A percentile compares a stretch with the other conserved stretches of the same genome.
Conservation (phyloP, 148 eudicot species). For the Rhododendron vialii region DNA sequence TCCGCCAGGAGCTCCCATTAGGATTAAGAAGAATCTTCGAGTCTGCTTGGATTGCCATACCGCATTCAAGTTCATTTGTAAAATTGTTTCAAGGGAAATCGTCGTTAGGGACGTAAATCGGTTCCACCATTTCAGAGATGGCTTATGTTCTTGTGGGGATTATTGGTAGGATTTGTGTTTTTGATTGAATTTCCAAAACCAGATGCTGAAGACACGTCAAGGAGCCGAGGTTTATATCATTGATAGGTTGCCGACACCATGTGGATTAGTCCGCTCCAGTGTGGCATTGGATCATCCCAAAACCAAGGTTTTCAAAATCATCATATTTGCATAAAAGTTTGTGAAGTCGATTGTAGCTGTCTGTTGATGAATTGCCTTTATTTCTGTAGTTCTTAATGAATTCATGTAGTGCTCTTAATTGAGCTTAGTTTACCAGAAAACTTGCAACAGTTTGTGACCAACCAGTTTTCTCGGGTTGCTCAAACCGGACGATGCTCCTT, state of each 20-base stretch:
- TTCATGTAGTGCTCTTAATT: constrained; percentile 23
- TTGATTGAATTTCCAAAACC: constrained; percentile 2
- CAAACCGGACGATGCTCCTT: constrained; percentile 65
- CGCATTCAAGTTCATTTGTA: constrained; percentile 8
- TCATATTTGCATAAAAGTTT: not conserved
- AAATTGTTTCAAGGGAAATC: constrained; percentile 6
- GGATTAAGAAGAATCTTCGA: constrained; percentile 14
- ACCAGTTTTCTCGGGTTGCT: constrained; percentile 87
- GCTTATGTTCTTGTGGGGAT: constrained; percentile 51
- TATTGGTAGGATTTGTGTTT: constrained; percentile 8
- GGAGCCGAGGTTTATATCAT: constrained; percentile 75
- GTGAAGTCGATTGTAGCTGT: not conserved
- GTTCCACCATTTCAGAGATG: constrained; percentile 60
- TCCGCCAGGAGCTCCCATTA: constrained; percentile 17
- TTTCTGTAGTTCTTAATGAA: not conserved
- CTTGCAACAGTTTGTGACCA: constrained; percentile 75
- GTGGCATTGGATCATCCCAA: constrained; percentile 98
- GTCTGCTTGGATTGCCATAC: constrained; percentile 13
- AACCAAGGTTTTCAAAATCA: constrained; percentile 53
- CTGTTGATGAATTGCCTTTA: constrained; percentile 1
- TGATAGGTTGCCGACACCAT: constrained; percentile 69
- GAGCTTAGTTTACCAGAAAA: constrained; percentile 45
- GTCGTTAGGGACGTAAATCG: constrained; percentile 38
- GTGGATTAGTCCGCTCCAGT: constrained; percentile 78
- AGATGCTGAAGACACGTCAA: constrained; percentile 80